phyloP scores from a whole-genome alignment of 345 rosid species.

The Hypericum androsaemum region DNA sequence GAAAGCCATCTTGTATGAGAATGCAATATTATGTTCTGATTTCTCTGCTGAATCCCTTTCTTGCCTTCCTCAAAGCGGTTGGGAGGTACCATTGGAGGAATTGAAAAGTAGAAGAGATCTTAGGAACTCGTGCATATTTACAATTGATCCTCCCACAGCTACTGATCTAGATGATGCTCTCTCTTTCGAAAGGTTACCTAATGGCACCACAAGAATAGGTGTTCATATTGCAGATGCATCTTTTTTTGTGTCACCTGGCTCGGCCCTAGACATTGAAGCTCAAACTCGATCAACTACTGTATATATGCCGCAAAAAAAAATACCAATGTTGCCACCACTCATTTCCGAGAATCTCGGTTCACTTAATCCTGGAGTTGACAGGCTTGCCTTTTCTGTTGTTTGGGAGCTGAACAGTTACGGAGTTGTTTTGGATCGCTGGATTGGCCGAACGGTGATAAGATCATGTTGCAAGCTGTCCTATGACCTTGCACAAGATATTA shows the following conservation, averaged over 20 bases:
- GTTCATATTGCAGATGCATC: constrained; percentile 90
- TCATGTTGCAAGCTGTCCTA: constrained; percentile 93
- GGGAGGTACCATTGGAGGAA: constrained; percentile 71
- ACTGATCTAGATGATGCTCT: constrained; percentile 90
- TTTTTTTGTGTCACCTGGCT: constrained; percentile 72
- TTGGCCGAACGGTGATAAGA: constrained; percentile 59
- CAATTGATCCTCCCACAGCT: constrained; percentile 69
- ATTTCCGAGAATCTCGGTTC: constrained; percentile 68
- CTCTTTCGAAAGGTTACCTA: constrained; percentile 53
- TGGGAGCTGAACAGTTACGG: constrained; percentile 61
- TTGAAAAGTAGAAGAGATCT: constrained; percentile 48
- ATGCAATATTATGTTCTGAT: constrained; percentile 48
- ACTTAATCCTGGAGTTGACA: constrained; percentile 72
- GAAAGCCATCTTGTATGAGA: constrained; percentile 60
- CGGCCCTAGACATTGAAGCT: constrained; percentile 70
- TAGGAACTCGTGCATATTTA: constrained; percentile 61
- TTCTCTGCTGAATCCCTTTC: constrained; percentile 48
- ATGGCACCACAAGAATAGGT: constrained; percentile 59
- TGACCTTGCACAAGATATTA: constrained; percentile 60
- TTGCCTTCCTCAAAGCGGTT: constrained; percentile 57
- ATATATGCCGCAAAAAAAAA: constrained; percentile 49
- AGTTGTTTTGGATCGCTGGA: constrained; percentile 59
- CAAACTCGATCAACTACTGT: constrained; percentile 69
- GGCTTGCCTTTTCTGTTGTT: constrained; percentile 74
- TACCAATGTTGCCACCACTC: constrained; percentile 73